Evolutionary conservation across 257 asterid genomes (phyloP), one percentile per base, ranked within the genome.

Genomic region (Orobanche coerulescens): DNA sequence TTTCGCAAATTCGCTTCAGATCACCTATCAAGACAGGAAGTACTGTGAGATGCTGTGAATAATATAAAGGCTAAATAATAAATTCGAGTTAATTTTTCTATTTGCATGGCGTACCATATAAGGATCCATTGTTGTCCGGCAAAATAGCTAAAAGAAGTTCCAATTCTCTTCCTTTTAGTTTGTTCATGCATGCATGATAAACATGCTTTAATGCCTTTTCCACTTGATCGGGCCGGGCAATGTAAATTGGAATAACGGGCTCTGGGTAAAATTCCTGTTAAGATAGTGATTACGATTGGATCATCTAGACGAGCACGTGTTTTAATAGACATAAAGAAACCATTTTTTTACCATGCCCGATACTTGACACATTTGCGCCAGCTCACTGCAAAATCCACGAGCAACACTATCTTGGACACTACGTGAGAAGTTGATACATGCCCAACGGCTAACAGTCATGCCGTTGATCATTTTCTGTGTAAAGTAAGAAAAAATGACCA

Each of bases 361-460:
- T 14, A 94, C 93, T 85, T 90, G 95, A 73, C 99, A 94, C 97
- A 94, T 94, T 75, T 83, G 95, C 34, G 99, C 95, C 39, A 94
- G 78, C 76, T 94, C 97, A 7, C 37, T 90, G 47, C 96, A 94
- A 73, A 94, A 94, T 39, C 97, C 99, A 57, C 95, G 95, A 70
- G 95, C 99, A 67, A 94, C 88, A 53, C 80, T 85, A 51, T 94
- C 99, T 83, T 94, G 99, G 46, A 94, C 96, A 9, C 95, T 79
- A 47, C 99, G 71, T 15, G 99, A 94, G 80, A 94, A 94, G 86
- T 90, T 94, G 70, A 94, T 83, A 64, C 99, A 94, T 3, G 99
- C 96, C 99, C 99, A 94, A 4, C 92, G 92, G 78, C 74, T 76
- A 20, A 94, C 99, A 6, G 84, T 94, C 99, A 94, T 94, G 33